Evolutionary conservation across 768 basidiomycete genomes (phyloP), one percentile per base, ranked within the genome.

Genomic region (Sistotremastrum suecicum): DNA sequence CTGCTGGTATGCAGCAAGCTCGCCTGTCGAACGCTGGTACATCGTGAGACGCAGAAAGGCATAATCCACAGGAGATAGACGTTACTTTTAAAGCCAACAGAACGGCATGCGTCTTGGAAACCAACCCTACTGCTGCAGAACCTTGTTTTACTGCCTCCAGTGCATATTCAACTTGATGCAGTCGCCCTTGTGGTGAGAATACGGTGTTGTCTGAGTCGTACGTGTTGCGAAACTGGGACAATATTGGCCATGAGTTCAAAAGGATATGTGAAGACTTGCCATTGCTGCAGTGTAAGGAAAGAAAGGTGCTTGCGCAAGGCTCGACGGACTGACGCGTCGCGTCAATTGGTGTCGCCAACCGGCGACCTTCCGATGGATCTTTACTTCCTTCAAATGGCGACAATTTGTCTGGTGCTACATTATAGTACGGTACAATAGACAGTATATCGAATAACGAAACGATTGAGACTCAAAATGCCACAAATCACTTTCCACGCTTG

Each of bases 141-240:
- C 95, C 95, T 60, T 98, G 95, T 72, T 99, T 99, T 54, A 99
- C 94, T 48, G 95, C 95, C 66, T 99, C 95, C 45, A 97, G 79
- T 1, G 95, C 92, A 75, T 99, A 95, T 66, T 95, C 92, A 54
- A 95, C 91, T 61, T 95, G 89, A 64, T 97, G 94, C 43, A 98
- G 73, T 37, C 94, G 83, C 48, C 94, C 91, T 71, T 95, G 94
- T 0, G 92, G 94, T 3, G 83, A 89, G 70, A 91, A 90, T 54
- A 91, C 91, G 38, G 91, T 97, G 66, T 95, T 97, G 67, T 98
- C 94, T 40, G 90, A 94, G 66, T 98, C 94, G 69, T 98, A 98
- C 2, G 91, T 94, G 61, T 95, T 95, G 56, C 91, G 72, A 60
- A 89, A 90, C 87, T 90, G 59, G 28, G 33, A 20, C 4, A 6